Evolutionary conservation across 2,329 filamentous ascomycete species (phyloP).

Genomic region (Blumeriella jaapii): DNA sequence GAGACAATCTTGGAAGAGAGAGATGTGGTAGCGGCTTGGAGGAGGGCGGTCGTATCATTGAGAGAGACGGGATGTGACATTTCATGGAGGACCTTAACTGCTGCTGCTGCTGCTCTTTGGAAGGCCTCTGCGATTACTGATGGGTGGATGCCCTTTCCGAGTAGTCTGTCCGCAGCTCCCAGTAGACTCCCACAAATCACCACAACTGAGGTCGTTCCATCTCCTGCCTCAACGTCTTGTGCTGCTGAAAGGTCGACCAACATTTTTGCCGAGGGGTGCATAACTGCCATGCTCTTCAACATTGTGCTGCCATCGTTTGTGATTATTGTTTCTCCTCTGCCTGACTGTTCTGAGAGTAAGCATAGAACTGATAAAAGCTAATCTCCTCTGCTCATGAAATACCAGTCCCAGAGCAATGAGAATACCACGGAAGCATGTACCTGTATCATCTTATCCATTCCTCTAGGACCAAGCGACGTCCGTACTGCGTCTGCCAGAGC

Average conservation of each 20-base stretch:
- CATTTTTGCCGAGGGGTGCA: slow-evolving; percentile 99
- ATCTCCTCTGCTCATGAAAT: no score
- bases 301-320: slow-evolving; percentile 99
- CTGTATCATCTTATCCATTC: no score
- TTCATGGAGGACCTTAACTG: slow-evolving; percentile 80
- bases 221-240: slow-evolving; percentile 96
- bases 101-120: slow-evolving; percentile 81
- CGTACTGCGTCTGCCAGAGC: slow-evolving; percentile 96
- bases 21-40: slow-evolving; percentile 94
- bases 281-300: slow-evolving; percentile 96
- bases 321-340: slow-evolving; percentile 80
- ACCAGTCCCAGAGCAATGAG: no score
- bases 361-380: background rate
- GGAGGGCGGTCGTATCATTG: slow-evolving; percentile 74
- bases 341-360: slow-evolving; percentile 42
- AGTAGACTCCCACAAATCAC: slow-evolving; percentile 94
- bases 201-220: slow-evolving; percentile 95
- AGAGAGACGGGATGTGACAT: slow-evolving; percentile 94
- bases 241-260: slow-evolving; percentile 93
- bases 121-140: slow-evolving; percentile 97
- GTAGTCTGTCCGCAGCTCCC: slow-evolving; percentile 81
- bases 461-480: slow-evolving; percentile 89
- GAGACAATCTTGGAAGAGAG: slow-evolving; percentile 98
- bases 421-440: no score
- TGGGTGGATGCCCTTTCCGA: slow-evolving; percentile 90